These are phyloP conservation scores for Solanum lycopersicoides DNA, from an alignment of 257 asterid species.

Conservation along the genomic window DNA sequence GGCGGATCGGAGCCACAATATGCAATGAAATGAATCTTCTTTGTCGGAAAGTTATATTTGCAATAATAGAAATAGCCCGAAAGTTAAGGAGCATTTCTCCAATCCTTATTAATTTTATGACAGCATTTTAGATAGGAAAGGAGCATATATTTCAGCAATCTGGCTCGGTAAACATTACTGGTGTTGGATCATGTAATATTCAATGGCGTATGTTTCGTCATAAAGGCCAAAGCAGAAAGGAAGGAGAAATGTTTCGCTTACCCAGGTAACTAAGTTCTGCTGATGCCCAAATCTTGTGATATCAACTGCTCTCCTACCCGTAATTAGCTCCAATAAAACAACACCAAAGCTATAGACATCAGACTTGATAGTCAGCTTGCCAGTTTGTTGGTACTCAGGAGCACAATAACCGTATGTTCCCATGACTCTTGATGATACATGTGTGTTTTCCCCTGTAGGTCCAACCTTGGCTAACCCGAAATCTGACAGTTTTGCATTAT, in stretches of 20 bases:
- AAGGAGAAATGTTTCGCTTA: slow-evolving; percentile 9
- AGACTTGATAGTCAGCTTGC: slow-evolving; percentile 68
- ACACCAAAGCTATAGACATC: slow-evolving; percentile 85
- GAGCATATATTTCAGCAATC: background rate
- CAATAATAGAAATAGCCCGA: background rate
- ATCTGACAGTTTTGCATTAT: slow-evolving; percentile 77
- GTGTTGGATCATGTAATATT: background rate
- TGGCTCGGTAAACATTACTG: background rate
- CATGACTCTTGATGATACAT: slow-evolving; percentile 87
- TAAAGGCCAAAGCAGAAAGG: background rate
- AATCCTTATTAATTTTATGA: background rate
- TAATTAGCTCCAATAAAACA: slow-evolving; percentile 65
- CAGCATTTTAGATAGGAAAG: background rate
- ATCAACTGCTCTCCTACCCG: slow-evolving; percentile 66
- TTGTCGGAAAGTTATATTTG: background rate
- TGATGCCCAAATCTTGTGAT: slow-evolving; percentile 21
- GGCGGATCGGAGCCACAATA: background rate
- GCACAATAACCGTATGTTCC: slow-evolving; percentile 93
- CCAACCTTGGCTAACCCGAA: slow-evolving; percentile 93
- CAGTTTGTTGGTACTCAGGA: slow-evolving; percentile 83
- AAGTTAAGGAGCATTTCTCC: background rate
- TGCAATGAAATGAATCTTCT: background rate
- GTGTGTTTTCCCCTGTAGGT: slow-evolving; percentile 72
- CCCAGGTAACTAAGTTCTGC: slow-evolving; percentile 70
- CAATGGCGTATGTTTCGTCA: background rate